Evolutionary conservation across 2,329 filamentous ascomycete genomes (phyloP), one percentile per base, ranked within the genome.

Genomic region (Fusarium sp.): DNA sequence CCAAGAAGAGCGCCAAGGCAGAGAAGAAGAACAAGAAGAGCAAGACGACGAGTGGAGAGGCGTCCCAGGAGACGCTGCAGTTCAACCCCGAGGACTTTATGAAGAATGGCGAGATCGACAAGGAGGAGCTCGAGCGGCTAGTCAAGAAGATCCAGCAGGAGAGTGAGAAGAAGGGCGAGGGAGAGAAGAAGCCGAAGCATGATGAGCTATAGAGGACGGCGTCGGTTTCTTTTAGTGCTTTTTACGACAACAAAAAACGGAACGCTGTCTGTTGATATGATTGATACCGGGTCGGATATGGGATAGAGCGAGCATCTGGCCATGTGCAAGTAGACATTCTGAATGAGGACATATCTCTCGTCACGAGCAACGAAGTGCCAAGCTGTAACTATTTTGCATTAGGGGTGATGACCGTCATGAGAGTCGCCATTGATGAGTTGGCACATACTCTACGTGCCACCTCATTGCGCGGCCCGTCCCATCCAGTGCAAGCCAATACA

Each of bases 61-160:
- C 79, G 63, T 72, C 81, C 23, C 76, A 81, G 41, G 76, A 80
- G 71, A 84, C 83, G 8, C 71, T 84, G 60, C 82, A 87, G 71
- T 71, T 83, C 28, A 79, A 80, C 40, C 76, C 78, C 39, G 83
- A 89, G 74, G 84, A 86, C 73, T 86, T 89, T 55, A 66, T 81
- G 55, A 78, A 78, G 60, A 77, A 80, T 23, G 75, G 78, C 65
- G 75, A 77, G 23, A 71, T 75, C 34, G 62, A 76, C 43, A 69
- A 74, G 55, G 71, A 76, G 44, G 67, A 75, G 54, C 72, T 77
- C 34, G 68, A 76, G 52, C 72, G 75, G 75, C 65, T 77, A 54
- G 73, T 70, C 41, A 63, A 77, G 63, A 64, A 76, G 43, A 65
- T 73, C 60, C 69, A 72, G 64, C 59, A 51, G 48, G 63, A 71